Evolutionary conservation across 805 yeast genomes (phyloP).

Genomic region (Metschnikowia sp.): DNA sequence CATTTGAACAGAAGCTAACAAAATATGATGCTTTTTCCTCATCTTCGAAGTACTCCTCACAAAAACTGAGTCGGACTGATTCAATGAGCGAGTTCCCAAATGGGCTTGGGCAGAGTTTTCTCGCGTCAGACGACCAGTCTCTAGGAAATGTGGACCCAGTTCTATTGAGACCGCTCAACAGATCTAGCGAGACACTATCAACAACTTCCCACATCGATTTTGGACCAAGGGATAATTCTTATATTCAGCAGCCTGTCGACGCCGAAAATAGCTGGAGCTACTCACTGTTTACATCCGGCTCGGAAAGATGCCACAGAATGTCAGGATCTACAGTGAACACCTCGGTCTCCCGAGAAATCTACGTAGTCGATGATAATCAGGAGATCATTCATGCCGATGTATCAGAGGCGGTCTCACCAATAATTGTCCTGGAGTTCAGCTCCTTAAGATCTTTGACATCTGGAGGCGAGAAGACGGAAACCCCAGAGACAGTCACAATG

Average conservation of each 20-base stretch:
- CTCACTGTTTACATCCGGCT: background rate
- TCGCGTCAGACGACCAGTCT: background rate
- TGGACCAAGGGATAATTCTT: background rate
- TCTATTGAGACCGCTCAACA: slow-evolving; percentile 28
- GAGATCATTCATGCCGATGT: background rate
- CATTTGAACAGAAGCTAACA: too few species aligned
- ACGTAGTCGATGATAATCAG: background rate
- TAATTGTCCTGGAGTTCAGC: background rate
- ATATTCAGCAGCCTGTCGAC: too few species aligned
- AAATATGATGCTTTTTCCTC: too few species aligned
- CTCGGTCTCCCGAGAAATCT: slow-evolving; percentile 21
- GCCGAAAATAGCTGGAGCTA: background rate
- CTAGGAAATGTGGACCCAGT: slow-evolving; percentile 17
- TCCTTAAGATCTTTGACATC: background rate
- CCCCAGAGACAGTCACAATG: background rate
- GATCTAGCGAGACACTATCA: slow-evolving; percentile 32
- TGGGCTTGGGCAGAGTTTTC: too few species aligned
- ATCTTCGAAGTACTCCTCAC: too few species aligned
- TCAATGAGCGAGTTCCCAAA: too few species aligned
- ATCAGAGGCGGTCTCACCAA: background rate
- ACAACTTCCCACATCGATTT: slow-evolving; percentile 7
- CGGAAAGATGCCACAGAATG: background rate
- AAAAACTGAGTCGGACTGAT: too few species aligned
- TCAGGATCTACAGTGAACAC: slow-evolving; percentile 24
- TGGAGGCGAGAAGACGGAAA: background rate